Conservation (phyloP, 1,284 basidiomycete species). For the Ceratobasidium theobromae region DNA sequence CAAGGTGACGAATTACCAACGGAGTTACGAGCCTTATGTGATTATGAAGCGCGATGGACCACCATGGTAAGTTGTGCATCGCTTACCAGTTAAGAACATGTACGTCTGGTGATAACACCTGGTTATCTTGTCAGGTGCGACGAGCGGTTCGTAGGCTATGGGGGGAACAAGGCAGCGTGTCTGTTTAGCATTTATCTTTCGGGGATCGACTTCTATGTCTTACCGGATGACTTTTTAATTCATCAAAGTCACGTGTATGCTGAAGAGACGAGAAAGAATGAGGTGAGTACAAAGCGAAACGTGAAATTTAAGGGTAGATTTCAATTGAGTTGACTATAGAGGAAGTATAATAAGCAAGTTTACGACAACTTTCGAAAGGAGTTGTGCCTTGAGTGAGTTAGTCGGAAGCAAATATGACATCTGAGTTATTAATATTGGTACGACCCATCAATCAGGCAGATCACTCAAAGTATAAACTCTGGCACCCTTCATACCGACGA, state of each 20-base stretch:
- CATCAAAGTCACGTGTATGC: conserved; percentile 83
- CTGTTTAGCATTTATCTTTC: conserved; percentile 65
- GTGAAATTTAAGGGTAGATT: too few relatives aligned
- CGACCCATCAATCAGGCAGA: background rate
- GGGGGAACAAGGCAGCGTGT: conserved; percentile 69
- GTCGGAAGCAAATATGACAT: background rate
- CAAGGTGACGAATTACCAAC: conserved; percentile 69
- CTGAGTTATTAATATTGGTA: background rate
- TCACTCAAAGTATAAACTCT: background rate
- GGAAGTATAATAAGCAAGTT: conserved; percentile 73
- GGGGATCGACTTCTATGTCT: conserved; percentile 73
- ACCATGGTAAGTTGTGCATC: conserved; percentile 55
- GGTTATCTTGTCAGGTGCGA: conserved; percentile 62
- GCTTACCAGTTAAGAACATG: background rate
- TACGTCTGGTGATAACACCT: background rate
- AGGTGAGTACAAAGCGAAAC: too few relatives aligned
- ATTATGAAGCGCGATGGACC: conserved; percentile 74
- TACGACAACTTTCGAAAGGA: conserved; percentile 78
- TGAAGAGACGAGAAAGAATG: conserved; percentile 64
- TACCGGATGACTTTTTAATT: conserved; percentile 81
- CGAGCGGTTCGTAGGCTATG: conserved; percentile 86
- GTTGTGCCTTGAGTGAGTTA: conserved; percentile 59
- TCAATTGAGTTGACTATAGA: conserved; percentile 46
- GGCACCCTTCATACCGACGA: background rate
- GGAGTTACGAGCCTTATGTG: conserved; percentile 82